These are phyloP conservation scores for Moniliophthora roreri DNA, from an alignment of 1,284 basidiomycete species.

Conservation along the genomic window DNA sequence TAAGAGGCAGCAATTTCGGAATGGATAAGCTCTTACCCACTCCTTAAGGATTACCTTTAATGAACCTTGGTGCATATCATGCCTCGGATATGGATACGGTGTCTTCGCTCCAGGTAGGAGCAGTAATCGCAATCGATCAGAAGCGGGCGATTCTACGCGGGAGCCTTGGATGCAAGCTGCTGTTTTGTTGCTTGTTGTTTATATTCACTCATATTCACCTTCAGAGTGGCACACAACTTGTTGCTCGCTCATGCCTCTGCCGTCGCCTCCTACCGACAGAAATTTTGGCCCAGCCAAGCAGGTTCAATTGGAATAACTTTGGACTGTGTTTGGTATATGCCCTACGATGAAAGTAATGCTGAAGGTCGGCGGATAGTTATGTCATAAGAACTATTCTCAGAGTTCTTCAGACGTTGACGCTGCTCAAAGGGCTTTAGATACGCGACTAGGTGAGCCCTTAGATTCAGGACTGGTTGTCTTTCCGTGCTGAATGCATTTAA, in stretches of 20 bases:
- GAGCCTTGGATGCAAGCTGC: slow-evolving; percentile 71
- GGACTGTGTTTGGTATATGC: slow-evolving; percentile 71
- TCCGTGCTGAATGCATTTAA: slow-evolving; percentile 18
- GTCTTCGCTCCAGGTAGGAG: slow-evolving; percentile 70
- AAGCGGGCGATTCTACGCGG: slow-evolving; percentile 58
- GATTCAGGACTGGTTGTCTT: slow-evolving; percentile 14
- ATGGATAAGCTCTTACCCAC: background rate
- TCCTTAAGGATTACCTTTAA: slow-evolving; percentile 61
- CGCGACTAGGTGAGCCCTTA: slow-evolving; percentile 53
- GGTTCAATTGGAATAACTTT: slow-evolving; percentile 75
- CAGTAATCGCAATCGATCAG: slow-evolving; percentile 53
- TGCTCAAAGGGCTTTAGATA: slow-evolving; percentile 64
- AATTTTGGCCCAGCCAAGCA: slow-evolving; percentile 56
- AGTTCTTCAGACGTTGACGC: slow-evolving; percentile 52
- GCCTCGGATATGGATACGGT: slow-evolving; percentile 66
- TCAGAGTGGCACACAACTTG: slow-evolving; percentile 65
- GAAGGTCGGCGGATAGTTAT: slow-evolving; percentile 47
- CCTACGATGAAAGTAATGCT: slow-evolving; percentile 58
- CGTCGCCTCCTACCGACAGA: slow-evolving; percentile 61
- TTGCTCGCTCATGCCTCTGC: slow-evolving; percentile 71
- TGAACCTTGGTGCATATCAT: slow-evolving; percentile 74
- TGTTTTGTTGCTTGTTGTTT: slow-evolving; percentile 10
- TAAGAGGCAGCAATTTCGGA: slow-evolving; percentile 23
- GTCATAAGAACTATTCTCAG: background rate
- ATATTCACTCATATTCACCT: slow-evolving; percentile 6